Evolutionary conservation across 2,329 filamentous ascomycete species (phyloP).

Genomic region (Nannizziopsis arthrosporioides): DNA sequence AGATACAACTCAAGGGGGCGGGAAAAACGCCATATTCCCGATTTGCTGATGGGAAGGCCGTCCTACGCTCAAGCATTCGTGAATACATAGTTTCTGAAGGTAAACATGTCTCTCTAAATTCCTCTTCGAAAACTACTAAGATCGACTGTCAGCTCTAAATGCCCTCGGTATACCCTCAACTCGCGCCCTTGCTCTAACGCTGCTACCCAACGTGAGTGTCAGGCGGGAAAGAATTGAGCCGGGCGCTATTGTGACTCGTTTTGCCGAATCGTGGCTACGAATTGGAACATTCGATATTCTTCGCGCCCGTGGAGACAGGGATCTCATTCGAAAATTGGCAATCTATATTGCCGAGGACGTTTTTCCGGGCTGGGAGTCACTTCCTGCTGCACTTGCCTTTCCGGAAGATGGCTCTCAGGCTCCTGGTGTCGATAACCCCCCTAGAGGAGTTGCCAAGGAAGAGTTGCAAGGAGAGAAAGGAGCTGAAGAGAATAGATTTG

Average conservation of each 20-base stretch:
- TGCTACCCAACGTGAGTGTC: slow-evolving; percentile 62
- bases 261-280: slow-evolving; percentile 82
- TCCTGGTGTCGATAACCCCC: slow-evolving; percentile 34
- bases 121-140: neutral
- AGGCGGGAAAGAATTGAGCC: slow-evolving; percentile 71
- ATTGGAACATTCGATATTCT: slow-evolving; percentile 96
- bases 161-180: slow-evolving; percentile 78
- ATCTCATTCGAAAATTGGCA: slow-evolving; percentile 59
- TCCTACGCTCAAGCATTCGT: slow-evolving; percentile 80
- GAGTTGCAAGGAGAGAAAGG: slow-evolving; percentile 56
- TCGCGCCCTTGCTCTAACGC: slow-evolving; percentile 68
- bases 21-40: slow-evolving; percentile 88
- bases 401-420: slow-evolving; percentile 31
- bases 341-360: slow-evolving; percentile 82
- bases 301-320: slow-evolving; percentile 66
- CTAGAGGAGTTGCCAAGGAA: slow-evolving; percentile 44
- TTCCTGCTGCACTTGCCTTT: slow-evolving; percentile 49
- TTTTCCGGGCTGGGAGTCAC: slow-evolving; percentile 72
- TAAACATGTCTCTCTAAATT: slow-evolving; percentile 13
- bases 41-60: slow-evolving; percentile 91
- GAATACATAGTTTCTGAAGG: slow-evolving; percentile 90
- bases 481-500: slow-evolving; percentile 71
- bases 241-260: slow-evolving; percentile 82
- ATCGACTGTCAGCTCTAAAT: slow-evolving; percentile 45
- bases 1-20: slow-evolving; percentile 88